A percentile compares a stretch with the other conserved stretches of the same genome.
Conservation (phyloP, 257 asterid genomes). For the Solanum medicagineum region DNA sequence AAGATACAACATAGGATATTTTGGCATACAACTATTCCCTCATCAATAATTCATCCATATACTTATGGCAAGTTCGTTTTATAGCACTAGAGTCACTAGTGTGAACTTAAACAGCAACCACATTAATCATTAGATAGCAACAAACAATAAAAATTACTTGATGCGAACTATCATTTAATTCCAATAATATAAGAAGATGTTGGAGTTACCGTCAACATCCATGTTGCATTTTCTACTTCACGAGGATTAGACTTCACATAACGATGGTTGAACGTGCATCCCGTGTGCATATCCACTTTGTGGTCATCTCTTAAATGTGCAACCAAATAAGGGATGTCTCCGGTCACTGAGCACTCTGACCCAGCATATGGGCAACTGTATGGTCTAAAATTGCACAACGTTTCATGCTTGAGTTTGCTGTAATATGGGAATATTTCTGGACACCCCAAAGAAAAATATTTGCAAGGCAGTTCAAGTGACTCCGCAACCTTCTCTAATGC, state of each 20-base stretch:
- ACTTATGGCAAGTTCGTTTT: background rate
- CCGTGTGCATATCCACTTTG: constrained; percentile 84
- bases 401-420: constrained; percentile 73
- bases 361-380: constrained; percentile 72
- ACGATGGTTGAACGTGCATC: constrained; percentile 71
- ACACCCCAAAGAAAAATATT: constrained; percentile 58
- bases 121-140: background rate
- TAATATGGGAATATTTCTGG: constrained; percentile 70
- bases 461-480: constrained; percentile 79
- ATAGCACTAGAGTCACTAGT: background rate
- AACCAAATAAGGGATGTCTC: constrained; percentile 62
- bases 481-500: constrained; percentile 85
- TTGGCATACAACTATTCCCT: background rate
- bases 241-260: constrained; percentile 79
- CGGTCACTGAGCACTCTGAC: constrained; percentile 55
- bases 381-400: constrained; percentile 57
- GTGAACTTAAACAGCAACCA: background rate
- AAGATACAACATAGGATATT: background rate
- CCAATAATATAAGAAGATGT: background rate
- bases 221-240: constrained; percentile 81
- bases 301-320: constrained; percentile 72
- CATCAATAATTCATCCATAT: background rate
- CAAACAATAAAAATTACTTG: background rate
- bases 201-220: constrained; percentile 72
- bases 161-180: background rate